These are phyloP conservation scores for Candolleomyces eurysporus DNA, from an alignment of 768 basidiomycete species.

Conservation along the genomic window DNA sequence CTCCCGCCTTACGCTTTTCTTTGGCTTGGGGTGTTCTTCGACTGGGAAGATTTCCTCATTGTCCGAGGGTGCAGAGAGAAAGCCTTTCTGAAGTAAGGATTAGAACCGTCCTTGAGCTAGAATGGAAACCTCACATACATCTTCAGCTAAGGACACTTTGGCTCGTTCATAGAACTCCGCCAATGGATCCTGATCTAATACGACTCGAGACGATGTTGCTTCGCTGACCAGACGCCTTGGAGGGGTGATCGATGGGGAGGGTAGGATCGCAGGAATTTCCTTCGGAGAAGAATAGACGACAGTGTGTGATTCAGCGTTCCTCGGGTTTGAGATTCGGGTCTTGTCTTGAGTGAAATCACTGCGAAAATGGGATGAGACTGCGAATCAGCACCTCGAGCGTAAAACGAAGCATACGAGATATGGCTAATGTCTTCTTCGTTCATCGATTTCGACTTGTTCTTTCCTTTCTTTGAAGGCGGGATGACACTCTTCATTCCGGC, in stretches of 20 bases:
- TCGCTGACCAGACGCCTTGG: background rate
- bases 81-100: background rate
- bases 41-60: constrained; percentile 24
- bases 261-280: background rate
- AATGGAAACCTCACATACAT: background rate
- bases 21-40: background rate
- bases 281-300: background rate
- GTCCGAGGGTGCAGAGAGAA: background rate
- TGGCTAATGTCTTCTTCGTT: constrained; percentile 4
- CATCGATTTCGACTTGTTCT: constrained; percentile 17
- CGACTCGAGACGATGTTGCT: constrained; percentile 4
- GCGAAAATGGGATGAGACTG: background rate
- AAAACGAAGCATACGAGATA: background rate
- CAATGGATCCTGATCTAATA: constrained; percentile 48
- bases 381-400: background rate
- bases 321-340: background rate
- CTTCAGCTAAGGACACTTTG: constrained; percentile 32
- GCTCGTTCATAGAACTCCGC: constrained; percentile 64
- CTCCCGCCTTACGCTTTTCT: constrained; percentile 14
- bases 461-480: constrained; percentile 18
- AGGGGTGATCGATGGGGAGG: constrained; percentile 12
- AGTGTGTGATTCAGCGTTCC: background rate
- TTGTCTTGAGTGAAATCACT: constrained; percentile 6
- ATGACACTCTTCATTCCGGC: constrained; percentile 31
- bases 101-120: constrained; percentile 6